Base-by-base conservation (phyloP, 495 filamentous ascomycete species). In the Coniosporium apollinis region DNA sequence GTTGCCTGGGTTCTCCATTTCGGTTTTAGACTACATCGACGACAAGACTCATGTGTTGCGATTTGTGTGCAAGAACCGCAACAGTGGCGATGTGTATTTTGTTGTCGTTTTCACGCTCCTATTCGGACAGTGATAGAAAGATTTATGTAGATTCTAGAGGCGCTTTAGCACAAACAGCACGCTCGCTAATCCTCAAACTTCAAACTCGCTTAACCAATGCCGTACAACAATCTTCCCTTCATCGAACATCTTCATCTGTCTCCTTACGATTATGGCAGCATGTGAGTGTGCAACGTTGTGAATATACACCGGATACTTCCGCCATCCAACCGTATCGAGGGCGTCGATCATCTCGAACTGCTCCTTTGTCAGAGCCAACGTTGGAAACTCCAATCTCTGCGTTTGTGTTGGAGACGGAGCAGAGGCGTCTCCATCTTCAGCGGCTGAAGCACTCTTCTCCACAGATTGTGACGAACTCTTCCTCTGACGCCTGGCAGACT, bases 211-310 rank as follows among this genome's bases (percentile, higher is more conserved):
- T 3, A 82, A 52, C 81, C 81, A 97, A 58, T 97, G 87, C 44
- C 64, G 63, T 30, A 87, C 58, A 20, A 94, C 84, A 19, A 80
- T 52, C 48, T 66, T 69, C 2, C 87, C 89, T 56, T 94, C 86
- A 3, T 62, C 58, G 44, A 80, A 89, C 5, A 50, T 59, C 37
- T 61, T 50, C 51, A 69, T 71, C 13, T 71, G 60, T 41, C 51
- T 66, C 35, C 89, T 66, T 19, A 87, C 71, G 47, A 97, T 79
- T 34, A 97, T 92, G 1, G 87, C 87, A 0, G 87, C 89, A 52
- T 97, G 89, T 30, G 65, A 79, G 48, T 93, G 85, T 20, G 63
- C 51, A 28, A 68, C 67, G 2, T 84, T 75, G 31, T 91, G 82
- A 26, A 97, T 94, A 57, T 79, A 74, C 3, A 93, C 81, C 0